Evolutionary conservation across 371 early-diverging fungal genomes (phyloP), one percentile per base, ranked within the genome.

Genomic region (Smittium culicis): DNA sequence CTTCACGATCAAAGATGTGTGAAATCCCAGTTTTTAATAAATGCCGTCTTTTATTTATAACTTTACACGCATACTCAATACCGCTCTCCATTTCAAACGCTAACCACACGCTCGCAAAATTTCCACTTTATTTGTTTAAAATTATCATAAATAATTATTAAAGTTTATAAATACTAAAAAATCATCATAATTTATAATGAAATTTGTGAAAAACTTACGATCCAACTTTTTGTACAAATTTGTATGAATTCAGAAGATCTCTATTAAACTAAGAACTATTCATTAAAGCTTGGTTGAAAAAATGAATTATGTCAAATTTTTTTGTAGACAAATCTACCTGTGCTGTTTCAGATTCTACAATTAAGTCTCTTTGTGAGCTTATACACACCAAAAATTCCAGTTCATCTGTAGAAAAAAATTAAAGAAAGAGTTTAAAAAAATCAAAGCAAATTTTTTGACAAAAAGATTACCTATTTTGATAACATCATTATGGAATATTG

Each of bases 51-150:
- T 72, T 74, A 65, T 77, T 73, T 25, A 77, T 77, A 0, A 77
- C 72, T 59, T 77, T 77, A 69, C 74, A 73, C 24, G 76, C 77
- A 32, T 68, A 75, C 3, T 69, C 70, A 16, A 32, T n/a, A 28
- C 76, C 77, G 1, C 68, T 68, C 31, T 68, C 70, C 61, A 74
- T 71, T 67, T 75, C 70, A 34, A 77, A 67, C 31, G 72, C 71
- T 28, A 75, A 66, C 77, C 77, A 77, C 55, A 77, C 77, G 55
- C 69, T 74, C 55, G 77, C 77, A 71, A 77, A 77, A 65, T 75
- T 75, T 1, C 77, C 77, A 24, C 65, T 20, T 34, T 11, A 20
- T 11, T 45, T 11, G 5, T 45, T 45, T 45, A 45, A 11, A 45
- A 45, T 11, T 11, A 11, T 45, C 20, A 11, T 45, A 45, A 45